Base-by-base conservation (phyloP, 306 rosid genomes). In the Vigna unguiculata region DNA sequence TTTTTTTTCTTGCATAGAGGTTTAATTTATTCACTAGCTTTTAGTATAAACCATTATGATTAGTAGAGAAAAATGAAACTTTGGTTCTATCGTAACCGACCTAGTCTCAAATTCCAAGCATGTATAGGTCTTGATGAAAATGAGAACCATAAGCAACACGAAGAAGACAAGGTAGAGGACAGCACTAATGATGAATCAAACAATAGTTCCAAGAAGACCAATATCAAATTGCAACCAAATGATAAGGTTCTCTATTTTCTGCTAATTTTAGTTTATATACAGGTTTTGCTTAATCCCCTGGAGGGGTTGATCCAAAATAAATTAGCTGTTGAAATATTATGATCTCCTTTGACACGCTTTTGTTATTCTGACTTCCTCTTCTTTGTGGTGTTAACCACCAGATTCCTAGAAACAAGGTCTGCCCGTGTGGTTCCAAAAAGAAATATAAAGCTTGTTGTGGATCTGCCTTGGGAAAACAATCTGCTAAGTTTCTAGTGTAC, bases 401-500 rank as follows among this genome's bases (percentile, higher is more conserved):
- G 75, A 81, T 88, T 84, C 79, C 95, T 13, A 84, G 87, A 86
- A 92, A 92, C 82, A 89, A 84, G 82, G 78, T 83, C 77, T 92
- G 97, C 81, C 88, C 93, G 0, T 92, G 97, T 71, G 96, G 91
- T 67, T 90, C 97, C 32, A 87, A 83, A 83, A 92, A 90, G 90
- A 90, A 92, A 83, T 81, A 90, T 81, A 90, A 92, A 81, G 84
- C 90, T 79, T 92, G 97, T 58, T 92, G 96, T 69, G 97, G 96
- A 82, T 69, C 90, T 36, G 74, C 82, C 54, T 52, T 52, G 43
- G 91, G 87, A 46, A 90, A 73, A 72, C 83, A 90, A 43, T 69
- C 87, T 72, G 65, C 91, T 12, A 88, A 83, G 82, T 46, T 80
- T 64, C 45, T 78, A 64, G 78, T 79, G 97, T 92, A 88, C 51